Percentiles rank a stretch among this genome's conserved stretches.
Conservation (phyloP, 306 rosid species). For the Rosa lucieae region DNA sequence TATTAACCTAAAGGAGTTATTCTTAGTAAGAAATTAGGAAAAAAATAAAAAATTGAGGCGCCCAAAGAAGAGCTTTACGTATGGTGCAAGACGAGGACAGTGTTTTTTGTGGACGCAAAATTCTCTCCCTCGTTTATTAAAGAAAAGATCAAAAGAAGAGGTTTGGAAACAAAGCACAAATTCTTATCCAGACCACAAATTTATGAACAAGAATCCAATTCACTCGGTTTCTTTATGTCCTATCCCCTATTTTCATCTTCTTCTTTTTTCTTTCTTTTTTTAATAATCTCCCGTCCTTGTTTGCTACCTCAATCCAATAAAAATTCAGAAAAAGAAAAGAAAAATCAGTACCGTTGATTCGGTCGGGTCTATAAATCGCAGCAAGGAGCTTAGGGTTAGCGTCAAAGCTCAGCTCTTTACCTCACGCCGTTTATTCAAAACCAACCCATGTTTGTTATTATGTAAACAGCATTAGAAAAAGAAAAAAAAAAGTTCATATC, state of each 20-base stretch:
- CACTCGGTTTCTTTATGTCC: not conserved
- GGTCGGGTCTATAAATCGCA: slow-evolving; percentile 9
- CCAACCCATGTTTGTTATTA: not conserved
- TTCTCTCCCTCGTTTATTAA: not conserved
- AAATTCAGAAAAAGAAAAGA: not conserved
- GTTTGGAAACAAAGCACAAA: slow-evolving; percentile 14
- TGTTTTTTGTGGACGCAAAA: slow-evolving; percentile 6
- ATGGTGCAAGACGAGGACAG: not conserved
- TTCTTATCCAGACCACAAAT: not conserved
- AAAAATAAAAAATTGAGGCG: too few relatives aligned
- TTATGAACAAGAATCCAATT: slow-evolving; percentile 21
- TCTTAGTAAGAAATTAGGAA: not conserved
- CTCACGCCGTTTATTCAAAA: slow-evolving; percentile 23
- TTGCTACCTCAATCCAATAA: not conserved
- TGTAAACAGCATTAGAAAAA: not conserved
- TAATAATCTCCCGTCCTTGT: not conserved
- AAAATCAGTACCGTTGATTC: slow-evolving; percentile 16
- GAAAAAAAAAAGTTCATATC: not conserved
- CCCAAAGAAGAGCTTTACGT: not conserved
- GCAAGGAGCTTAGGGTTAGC: slow-evolving; percentile 19
- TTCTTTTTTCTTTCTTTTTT: not conserved
- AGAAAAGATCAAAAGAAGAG: not conserved
- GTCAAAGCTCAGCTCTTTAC: slow-evolving; percentile 3
- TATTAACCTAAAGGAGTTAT: not conserved
- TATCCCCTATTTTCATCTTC: not conserved